Conservation (phyloP, 2,329 filamentous ascomycete species). For the Trichophyton simii region DNA sequence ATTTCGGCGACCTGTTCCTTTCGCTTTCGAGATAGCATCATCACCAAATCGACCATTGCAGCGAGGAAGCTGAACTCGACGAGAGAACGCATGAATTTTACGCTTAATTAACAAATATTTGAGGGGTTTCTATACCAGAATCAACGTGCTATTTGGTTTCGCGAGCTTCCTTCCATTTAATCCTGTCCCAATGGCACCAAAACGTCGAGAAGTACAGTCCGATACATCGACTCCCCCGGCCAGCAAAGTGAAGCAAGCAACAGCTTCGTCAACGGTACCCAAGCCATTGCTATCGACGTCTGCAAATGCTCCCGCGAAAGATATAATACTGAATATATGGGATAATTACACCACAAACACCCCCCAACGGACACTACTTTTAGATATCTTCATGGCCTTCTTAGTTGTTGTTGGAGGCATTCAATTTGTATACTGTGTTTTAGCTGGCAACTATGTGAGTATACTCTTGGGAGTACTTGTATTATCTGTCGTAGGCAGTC, state of each 20-base stretch:
- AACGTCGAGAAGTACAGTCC: slow-evolving; percentile 20
- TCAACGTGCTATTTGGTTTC: neutral
- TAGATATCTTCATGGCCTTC: slow-evolving; percentile 85
- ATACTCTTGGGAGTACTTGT: slow-evolving; percentile 5
- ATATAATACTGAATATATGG: slow-evolving; percentile 59
- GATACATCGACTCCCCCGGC: slow-evolving; percentile 4
- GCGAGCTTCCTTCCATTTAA: no score
- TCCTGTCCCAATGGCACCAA: slow-evolving; percentile 17
- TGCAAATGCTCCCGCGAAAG: slow-evolving; percentile 31
- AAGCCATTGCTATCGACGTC: slow-evolving; percentile 24
- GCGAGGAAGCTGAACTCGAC: neutral
- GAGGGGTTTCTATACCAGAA: neutral
- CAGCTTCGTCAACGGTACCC: slow-evolving; percentile 18
- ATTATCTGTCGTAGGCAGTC: neutral
- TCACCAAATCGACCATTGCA: neutral
- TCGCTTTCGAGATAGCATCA: neutral
- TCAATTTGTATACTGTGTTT: slow-evolving; percentile 84
- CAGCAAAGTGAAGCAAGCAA: slow-evolving; percentile 8
- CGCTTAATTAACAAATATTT: neutral
- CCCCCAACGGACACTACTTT: slow-evolving; percentile 78
- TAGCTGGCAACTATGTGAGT: slow-evolving; percentile 89
- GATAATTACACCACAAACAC: slow-evolving; percentile 68
- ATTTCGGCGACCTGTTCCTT: neutral
- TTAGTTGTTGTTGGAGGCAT: slow-evolving; percentile 72
- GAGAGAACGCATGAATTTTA: neutral